phyloP scores from a whole-genome alignment of 1,284 basidiomycete species.

The Moesziomyces globuligerus region DNA sequence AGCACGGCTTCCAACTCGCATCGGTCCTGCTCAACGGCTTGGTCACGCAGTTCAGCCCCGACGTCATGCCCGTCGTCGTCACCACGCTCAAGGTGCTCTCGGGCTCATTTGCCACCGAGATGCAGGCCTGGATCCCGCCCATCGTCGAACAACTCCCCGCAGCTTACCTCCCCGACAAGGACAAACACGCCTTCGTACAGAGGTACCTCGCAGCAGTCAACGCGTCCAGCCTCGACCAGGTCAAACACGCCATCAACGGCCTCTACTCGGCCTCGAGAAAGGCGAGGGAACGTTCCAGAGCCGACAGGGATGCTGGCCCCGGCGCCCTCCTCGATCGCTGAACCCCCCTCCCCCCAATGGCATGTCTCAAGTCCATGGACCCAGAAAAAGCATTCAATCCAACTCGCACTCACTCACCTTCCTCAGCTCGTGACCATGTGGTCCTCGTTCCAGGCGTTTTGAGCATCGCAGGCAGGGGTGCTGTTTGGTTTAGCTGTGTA shows the following conservation, averaged over 20 bases:
- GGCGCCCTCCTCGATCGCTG: constrained; percentile 31
- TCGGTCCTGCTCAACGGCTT: constrained; percentile 80
- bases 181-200: constrained; percentile 79
- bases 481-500: no score
- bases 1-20: constrained; percentile 80
- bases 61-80: constrained; percentile 78
- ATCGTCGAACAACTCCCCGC: constrained; percentile 79
- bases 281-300: constrained; percentile 48
- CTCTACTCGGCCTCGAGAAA: constrained; percentile 57
- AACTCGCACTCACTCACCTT: no score
- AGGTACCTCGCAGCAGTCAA: constrained; percentile 59
- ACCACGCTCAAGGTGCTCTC: constrained; percentile 80
- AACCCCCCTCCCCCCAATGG: neutral
- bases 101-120: constrained; percentile 75
- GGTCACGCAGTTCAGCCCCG: constrained; percentile 81
- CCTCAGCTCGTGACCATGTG: no score
- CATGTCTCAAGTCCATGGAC: no score
- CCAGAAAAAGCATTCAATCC: neutral
- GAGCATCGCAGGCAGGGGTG: no score
- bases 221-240: constrained; percentile 34
- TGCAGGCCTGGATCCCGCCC: constrained; percentile 78
- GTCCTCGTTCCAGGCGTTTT: no score
- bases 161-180: constrained; percentile 74
- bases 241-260: constrained; percentile 49
- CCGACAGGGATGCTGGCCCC: constrained; percentile 24